Evolutionary conservation across 2,329 filamentous ascomycete genomes (phyloP).

Genomic region (Rutstroemia sp.): DNA sequence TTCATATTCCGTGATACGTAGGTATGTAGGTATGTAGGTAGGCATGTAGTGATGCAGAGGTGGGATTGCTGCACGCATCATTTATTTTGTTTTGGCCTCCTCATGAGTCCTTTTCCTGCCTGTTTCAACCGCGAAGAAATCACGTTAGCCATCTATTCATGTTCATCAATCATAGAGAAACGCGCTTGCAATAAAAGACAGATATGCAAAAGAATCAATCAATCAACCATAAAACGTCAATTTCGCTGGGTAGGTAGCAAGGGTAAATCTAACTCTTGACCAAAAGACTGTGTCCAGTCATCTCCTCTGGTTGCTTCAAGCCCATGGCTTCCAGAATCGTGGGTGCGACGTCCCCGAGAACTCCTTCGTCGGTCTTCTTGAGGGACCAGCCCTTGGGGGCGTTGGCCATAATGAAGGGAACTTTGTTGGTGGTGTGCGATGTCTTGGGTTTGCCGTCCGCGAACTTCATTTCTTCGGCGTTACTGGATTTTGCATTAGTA

Average conservation of each 20-base stretch:
- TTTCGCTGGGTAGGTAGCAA: constrained; percentile 7
- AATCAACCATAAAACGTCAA: background rate
- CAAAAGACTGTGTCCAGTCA: constrained; percentile 81
- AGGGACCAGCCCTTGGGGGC: constrained; percentile 84
- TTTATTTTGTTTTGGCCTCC: constrained; percentile 12
- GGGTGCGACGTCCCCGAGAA: constrained; percentile 96
- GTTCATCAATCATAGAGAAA: background rate
- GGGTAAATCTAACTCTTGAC: constrained; percentile 49
- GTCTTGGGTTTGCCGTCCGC: constrained; percentile 95
- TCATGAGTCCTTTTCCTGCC: constrained; percentile 28
- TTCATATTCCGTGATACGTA: background rate
- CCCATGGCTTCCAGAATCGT: constrained; percentile 89
- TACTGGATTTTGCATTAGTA: constrained; percentile 36
- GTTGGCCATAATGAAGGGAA: constrained; percentile 97
- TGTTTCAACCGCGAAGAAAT: constrained; percentile 11
- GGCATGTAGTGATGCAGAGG: background rate
- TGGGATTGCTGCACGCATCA: background rate
- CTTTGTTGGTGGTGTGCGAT: constrained; percentile 95
- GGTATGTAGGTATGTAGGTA: background rate
- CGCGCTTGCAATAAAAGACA: background rate
- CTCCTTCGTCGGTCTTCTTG: constrained; percentile 61
- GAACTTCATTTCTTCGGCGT: constrained; percentile 99
- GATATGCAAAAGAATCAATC: background rate
- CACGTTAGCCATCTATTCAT: constrained; percentile 15
- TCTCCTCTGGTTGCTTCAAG: constrained; percentile 79